Evolutionary conservation across 345 rosid genomes (phyloP).

Genomic region (Nephelium lappaceum): DNA sequence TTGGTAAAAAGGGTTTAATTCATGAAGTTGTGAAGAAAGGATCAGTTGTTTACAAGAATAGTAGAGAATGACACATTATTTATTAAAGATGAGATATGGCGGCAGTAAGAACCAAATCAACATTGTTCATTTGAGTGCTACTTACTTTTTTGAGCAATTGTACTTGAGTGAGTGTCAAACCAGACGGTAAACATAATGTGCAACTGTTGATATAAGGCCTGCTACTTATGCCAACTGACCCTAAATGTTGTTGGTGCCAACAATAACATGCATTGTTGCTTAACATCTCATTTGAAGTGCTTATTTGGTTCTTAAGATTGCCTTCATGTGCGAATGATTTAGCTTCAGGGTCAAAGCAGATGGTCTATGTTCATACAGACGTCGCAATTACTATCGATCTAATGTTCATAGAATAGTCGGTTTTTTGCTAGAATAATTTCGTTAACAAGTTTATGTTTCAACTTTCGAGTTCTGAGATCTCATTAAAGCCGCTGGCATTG

Average conservation of each 20-base stretch:
- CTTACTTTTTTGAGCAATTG: not conserved
- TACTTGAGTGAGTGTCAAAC: not conserved
- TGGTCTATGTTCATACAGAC: not conserved
- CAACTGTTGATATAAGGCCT: not conserved
- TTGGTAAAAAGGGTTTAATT: not conserved
- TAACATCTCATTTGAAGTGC: not conserved
- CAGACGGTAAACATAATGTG: not conserved
- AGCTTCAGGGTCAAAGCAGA: not conserved
- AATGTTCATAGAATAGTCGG: not conserved
- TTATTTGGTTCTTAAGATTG: not conserved
- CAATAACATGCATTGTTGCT: not conserved
- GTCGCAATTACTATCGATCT: not conserved
- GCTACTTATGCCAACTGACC: not conserved
- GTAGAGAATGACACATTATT: not conserved
- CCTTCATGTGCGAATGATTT: not conserved
- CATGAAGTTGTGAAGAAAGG: not conserved
- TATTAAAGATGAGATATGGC: conserved; percentile 8
- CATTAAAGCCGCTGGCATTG: conserved; percentile 8
- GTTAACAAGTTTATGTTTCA: not conserved
- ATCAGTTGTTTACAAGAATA: not conserved
- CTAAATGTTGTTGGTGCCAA: not conserved
- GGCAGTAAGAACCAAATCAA: not conserved
- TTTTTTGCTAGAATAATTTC: not conserved
- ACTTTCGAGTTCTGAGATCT: conserved; percentile 7
- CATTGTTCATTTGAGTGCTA: conserved; percentile 4